Conservation (phyloP, 768 basidiomycete genomes). For the Hypholoma sublateritium region DNA sequence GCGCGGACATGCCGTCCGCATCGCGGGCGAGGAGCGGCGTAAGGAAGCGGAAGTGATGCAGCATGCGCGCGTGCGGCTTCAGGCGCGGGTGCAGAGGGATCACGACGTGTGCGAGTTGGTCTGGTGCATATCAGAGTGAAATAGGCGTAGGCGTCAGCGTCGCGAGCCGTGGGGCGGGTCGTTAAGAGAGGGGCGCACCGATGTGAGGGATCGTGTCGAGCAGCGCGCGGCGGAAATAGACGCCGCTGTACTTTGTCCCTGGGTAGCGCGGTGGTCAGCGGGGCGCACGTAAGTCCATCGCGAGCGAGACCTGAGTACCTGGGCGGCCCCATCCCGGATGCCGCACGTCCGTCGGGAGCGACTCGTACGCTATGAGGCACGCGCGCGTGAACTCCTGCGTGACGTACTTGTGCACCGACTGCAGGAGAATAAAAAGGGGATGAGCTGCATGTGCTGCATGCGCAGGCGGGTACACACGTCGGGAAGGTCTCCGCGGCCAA, state of each 20-base stretch:
- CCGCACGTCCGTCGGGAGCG: conserved; percentile 61
- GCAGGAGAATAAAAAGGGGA: conserved; percentile 1
- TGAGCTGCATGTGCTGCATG: not conserved
- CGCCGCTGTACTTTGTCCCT: conserved; percentile 61
- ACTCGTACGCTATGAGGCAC: conserved; percentile 70
- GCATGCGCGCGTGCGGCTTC: conserved; percentile 74
- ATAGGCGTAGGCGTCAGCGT: not conserved
- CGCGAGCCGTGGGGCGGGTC: not conserved
- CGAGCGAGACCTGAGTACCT: conserved; percentile 34
- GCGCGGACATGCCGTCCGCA: conserved; percentile 61
- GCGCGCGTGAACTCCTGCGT: conserved; percentile 75
- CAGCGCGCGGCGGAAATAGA: conserved; percentile 67
- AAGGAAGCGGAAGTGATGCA: conserved; percentile 79
- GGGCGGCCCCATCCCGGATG: conserved; percentile 80
- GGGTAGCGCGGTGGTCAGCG: not conserved
- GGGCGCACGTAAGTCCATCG: not conserved
- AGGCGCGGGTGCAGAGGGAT: conserved; percentile 71
- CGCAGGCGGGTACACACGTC: conserved; percentile 39
- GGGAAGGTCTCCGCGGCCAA: conserved; percentile 58
- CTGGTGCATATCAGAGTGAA: conserved; percentile 32
- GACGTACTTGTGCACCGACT: conserved; percentile 70
- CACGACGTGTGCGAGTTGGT: conserved; percentile 65
- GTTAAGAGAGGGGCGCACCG: conserved; percentile 42
- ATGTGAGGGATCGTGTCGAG: conserved; percentile 70
- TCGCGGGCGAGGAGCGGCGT: conserved; percentile 59